Evolutionary conservation across 768 basidiomycete genomes (phyloP).

Genomic region (Lentinula lateritia): DNA sequence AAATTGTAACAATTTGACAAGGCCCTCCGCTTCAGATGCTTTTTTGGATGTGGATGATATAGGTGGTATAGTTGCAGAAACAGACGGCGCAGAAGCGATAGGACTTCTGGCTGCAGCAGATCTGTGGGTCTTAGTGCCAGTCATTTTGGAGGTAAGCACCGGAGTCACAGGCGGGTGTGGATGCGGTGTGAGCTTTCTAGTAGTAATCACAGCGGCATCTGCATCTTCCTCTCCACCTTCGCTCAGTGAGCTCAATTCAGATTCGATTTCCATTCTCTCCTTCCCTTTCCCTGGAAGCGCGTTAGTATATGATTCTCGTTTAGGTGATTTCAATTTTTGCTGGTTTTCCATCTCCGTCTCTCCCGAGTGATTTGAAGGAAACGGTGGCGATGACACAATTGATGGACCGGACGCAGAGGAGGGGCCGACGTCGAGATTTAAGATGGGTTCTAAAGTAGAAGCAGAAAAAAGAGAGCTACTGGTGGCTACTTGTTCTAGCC

Average conservation of each 20-base stretch:
- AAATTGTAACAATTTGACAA: constrained; percentile 12
- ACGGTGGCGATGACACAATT: not conserved
- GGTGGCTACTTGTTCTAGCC: constrained; percentile 9
- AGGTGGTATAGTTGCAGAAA: not conserved
- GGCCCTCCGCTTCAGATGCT: not conserved
- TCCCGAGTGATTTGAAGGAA: not conserved
- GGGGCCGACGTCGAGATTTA: not conserved
- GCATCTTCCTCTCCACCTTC: constrained; percentile 23
- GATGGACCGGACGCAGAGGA: not conserved
- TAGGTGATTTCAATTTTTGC: not conserved
- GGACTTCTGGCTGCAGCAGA: not conserved
- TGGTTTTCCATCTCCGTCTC: not conserved
- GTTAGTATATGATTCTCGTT: not conserved
- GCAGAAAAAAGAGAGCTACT: constrained; percentile 4
- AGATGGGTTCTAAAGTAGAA: constrained; percentile 1
- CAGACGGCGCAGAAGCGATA: not conserved
- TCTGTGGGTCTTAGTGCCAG: not conserved
- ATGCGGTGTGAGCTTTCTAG: not conserved
- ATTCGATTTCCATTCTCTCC: constrained; percentile 23
- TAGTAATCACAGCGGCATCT: not conserved
- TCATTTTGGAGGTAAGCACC: not conserved
- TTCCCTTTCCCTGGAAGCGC: not conserved
- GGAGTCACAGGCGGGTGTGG: not conserved
- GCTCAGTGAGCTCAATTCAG: constrained; percentile 42
- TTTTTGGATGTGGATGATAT: not conserved